A percentile compares a stretch with the other conserved stretches of the same genome.
phyloP scores from a whole-genome alignment of 2,329 filamentous ascomycete genomes.

The Esteya vermicola region DNA sequence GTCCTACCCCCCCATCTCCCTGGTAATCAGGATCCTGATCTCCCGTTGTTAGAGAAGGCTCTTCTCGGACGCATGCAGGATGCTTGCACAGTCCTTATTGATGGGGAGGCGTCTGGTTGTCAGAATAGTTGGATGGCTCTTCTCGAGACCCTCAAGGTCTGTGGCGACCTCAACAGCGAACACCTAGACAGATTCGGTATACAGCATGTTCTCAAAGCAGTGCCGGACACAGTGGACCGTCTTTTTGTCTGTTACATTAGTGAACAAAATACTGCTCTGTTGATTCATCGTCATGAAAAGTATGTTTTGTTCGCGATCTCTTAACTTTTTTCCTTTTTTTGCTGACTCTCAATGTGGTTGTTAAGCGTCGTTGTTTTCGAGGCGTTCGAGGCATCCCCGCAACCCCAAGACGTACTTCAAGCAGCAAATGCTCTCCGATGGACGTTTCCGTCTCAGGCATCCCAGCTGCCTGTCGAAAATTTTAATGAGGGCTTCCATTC shows the following conservation, averaged over 20 bases:
- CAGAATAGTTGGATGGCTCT: too few relatives aligned
- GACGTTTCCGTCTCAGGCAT: constrained; percentile 43
- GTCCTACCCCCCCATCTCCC: too few relatives aligned
- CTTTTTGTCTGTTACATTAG: constrained; percentile 4
- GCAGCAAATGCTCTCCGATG: constrained; percentile 37
- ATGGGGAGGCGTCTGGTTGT: too few relatives aligned
- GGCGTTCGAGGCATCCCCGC: constrained; percentile 44
- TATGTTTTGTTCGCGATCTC: constrained; percentile 8
- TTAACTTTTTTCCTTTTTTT: neutral
- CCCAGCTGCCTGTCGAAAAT: constrained; percentile 24
- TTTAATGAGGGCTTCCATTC: constrained; percentile 27
- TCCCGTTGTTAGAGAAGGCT: too few relatives aligned
- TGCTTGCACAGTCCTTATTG: too few relatives aligned
- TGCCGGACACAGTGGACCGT: too few relatives aligned
- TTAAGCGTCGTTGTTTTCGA: constrained; percentile 35
- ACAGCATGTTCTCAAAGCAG: too few relatives aligned
- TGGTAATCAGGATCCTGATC: too few relatives aligned
- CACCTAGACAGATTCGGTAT: too few relatives aligned
- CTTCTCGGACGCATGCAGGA: too few relatives aligned
- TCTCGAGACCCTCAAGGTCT: too few relatives aligned
- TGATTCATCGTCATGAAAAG: constrained; percentile 15
- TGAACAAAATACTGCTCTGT: constrained; percentile 18
- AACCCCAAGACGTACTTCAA: constrained; percentile 35
- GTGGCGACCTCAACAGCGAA: too few relatives aligned
- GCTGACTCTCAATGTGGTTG: constrained; percentile 1